These are phyloP conservation scores for Eremothecium coryli DNA, from an alignment of 1,139 yeast species.

Conservation along the genomic window DNA sequence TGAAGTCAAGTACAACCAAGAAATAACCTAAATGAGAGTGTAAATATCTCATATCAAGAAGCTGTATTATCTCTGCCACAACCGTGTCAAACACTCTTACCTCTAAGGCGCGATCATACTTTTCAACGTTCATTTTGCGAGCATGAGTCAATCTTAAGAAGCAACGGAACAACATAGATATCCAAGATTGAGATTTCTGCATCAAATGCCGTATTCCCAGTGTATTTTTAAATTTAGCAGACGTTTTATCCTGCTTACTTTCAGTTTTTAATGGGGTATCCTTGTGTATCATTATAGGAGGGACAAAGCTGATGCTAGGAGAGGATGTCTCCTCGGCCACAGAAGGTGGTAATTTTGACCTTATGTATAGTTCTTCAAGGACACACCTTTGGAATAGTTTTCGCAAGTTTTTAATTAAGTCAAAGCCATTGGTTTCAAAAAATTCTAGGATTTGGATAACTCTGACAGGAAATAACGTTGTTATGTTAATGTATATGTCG, in stretches of 20 bases:
- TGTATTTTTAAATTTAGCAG: slow-evolving; percentile 53
- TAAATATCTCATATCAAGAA: slow-evolving; percentile 18
- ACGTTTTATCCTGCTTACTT: slow-evolving; percentile 36
- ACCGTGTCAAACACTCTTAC: slow-evolving; percentile 24
- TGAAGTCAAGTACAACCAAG: slow-evolving; percentile 23
- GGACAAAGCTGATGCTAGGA: slow-evolving; percentile 23
- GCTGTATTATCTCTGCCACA: slow-evolving; percentile 17
- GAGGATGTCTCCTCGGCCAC: slow-evolving; percentile 41
- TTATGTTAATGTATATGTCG: slow-evolving; percentile 47
- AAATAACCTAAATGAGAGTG: slow-evolving; percentile 26
- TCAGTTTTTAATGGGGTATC: slow-evolving; percentile 26
- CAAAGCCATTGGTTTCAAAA: slow-evolving; percentile 36
- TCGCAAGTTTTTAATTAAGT: slow-evolving; percentile 35
- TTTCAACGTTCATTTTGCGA: slow-evolving; percentile 18
- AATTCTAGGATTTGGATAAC: slow-evolving; percentile 38
- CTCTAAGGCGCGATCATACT: slow-evolving; percentile 20
- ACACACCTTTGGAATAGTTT: slow-evolving; percentile 41
- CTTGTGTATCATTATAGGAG: slow-evolving; percentile 32
- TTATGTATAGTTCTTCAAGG: slow-evolving; percentile 48
- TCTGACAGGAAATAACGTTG: slow-evolving; percentile 41
- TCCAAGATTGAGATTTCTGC: slow-evolving; percentile 43
- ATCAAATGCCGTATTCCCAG: slow-evolving; percentile 45
- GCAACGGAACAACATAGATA: slow-evolving; percentile 32
- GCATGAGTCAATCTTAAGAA: slow-evolving; percentile 25
- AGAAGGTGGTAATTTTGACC: slow-evolving; percentile 39